These are phyloP conservation scores for Paraurostyla sp. DNA, from an alignment of 73 alveolate species.

Conservation along the genomic window DNA sequence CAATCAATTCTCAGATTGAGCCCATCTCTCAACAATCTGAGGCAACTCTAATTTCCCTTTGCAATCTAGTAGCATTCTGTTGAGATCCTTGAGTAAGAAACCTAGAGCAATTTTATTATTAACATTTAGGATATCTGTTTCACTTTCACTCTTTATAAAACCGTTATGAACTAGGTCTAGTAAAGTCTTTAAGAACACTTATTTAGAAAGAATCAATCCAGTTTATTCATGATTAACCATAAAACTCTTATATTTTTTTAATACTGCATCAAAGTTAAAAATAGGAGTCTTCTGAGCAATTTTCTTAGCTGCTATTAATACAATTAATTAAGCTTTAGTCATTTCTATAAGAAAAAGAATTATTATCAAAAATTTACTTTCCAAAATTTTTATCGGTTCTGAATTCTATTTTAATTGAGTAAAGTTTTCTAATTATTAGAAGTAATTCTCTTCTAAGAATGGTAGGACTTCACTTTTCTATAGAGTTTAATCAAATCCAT, in stretches of 20 bases:
- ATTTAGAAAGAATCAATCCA: conserved; percentile 2
- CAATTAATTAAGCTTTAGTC: conserved; percentile 67
- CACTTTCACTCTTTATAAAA: conserved; percentile 56
- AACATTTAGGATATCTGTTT: conserved; percentile 55
- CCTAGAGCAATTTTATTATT: conserved; percentile 64
- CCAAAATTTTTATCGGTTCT: conserved; percentile 48
- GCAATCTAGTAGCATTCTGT: background rate
- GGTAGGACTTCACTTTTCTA: background rate
- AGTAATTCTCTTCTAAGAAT: background rate
- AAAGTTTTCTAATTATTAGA: background rate
- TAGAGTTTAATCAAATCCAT: background rate
- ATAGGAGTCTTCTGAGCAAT: conserved; percentile 12
- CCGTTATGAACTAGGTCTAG: conserved; percentile 60
- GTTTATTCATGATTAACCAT: background rate
- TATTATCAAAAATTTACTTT: background rate
- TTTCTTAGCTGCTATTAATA: conserved; percentile 60
- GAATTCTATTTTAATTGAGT: conserved; percentile 26
- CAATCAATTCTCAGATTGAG: too few species aligned
- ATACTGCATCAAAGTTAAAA: conserved; percentile 66
- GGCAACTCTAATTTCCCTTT: conserved; percentile 26
- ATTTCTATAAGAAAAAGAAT: conserved; percentile 15
- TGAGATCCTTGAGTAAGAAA: background rate
- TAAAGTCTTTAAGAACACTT: conserved; percentile 64
- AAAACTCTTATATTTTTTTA: conserved; percentile 27
- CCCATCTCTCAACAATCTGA: background rate